Percentiles rank a stretch among this genome's conserved stretches.
Evolutionary conservation across 2,329 filamentous ascomycete genomes (phyloP).

Genomic region (Aspergillus sp.): DNA sequence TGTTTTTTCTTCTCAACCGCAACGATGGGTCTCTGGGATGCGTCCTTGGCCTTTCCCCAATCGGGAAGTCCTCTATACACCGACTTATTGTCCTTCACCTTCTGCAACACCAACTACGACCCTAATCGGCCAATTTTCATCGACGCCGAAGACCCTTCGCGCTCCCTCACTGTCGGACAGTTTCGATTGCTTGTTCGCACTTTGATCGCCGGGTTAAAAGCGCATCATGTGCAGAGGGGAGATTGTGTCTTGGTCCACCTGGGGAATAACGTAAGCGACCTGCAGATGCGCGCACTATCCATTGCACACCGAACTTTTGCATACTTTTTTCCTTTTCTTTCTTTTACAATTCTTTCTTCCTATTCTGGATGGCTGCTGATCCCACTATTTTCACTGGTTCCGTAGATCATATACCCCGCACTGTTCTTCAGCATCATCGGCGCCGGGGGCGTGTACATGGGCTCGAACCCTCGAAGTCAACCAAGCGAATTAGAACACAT

Average conservation of each 20-base stretch:
- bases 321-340: neutral
- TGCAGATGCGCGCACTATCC: neutral
- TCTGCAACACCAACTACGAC: constrained; percentile 33
- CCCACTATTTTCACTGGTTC: neutral
- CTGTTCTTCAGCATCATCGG: constrained; percentile 39
- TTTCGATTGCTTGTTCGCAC: constrained; percentile 32
- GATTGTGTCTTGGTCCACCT: constrained; percentile 41
- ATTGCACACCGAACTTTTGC: neutral
- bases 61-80: constrained; percentile 20
- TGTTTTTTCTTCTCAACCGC: constrained; percentile 2
- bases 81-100: constrained; percentile 40
- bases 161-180: constrained; percentile 31
- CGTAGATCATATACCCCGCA: constrained; percentile 35
- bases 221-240: constrained; percentile 32
- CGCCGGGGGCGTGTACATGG: constrained; percentile 46
- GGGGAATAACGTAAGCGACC: constrained; percentile 35
- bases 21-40: constrained; percentile 21
- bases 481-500: constrained; percentile 45
- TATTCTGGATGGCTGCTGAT: too few species aligned
- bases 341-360: constrained; percentile 4
- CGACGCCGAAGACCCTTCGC: constrained; percentile 35
- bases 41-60: constrained; percentile 13
- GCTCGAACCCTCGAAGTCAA: constrained; percentile 48
- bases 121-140: constrained; percentile 37
- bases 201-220: constrained; percentile 37